phyloP scores from a whole-genome alignment of 1,284 basidiomycete genomes.

The Trichosporon inkin region DNA sequence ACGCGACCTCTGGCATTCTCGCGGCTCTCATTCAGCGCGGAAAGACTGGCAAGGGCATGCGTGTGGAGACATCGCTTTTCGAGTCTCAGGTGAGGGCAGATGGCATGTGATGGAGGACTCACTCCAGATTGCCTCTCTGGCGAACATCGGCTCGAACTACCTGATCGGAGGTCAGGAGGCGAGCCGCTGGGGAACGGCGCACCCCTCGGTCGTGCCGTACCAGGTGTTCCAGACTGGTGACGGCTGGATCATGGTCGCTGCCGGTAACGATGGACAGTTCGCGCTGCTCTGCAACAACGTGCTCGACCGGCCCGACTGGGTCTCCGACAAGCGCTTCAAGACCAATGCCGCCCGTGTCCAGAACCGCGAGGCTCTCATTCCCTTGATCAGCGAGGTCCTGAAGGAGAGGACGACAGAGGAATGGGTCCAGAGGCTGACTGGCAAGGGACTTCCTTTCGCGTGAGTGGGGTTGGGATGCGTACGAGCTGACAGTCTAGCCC shows the following conservation, averaged over 20 bases:
- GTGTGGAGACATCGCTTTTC: slow-evolving; percentile 86
- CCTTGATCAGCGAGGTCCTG: slow-evolving; percentile 64
- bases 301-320: slow-evolving; percentile 42
- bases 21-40: slow-evolving; percentile 77
- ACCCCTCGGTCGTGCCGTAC: slow-evolving; percentile 84
- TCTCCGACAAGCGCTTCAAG: slow-evolving; percentile 57
- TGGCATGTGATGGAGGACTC: not conserved
- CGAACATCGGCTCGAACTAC: slow-evolving; percentile 91
- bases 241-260: slow-evolving; percentile 90
- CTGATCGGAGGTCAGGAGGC: slow-evolving; percentile 82
- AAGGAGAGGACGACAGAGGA: slow-evolving; percentile 59
- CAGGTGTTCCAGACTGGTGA: slow-evolving; percentile 84
- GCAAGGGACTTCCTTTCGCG: slow-evolving; percentile 75
- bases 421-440: slow-evolving; percentile 70
- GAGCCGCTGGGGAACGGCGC: slow-evolving; percentile 81
- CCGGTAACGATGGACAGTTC: slow-evolving; percentile 85
- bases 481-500: slow-evolving; percentile 48
- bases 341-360: slow-evolving; percentile 72
- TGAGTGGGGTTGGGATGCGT: slow-evolving; percentile 1
- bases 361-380: slow-evolving; percentile 68
- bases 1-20: slow-evolving; percentile 88
- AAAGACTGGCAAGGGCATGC: slow-evolving; percentile 79
- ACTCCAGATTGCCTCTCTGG: slow-evolving; percentile 75
- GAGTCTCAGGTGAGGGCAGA: slow-evolving; percentile 64
- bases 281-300: slow-evolving; percentile 37